Percentiles rank a stretch among this genome's conserved stretches.
Evolutionary conservation across 1,139 yeast genomes (phyloP).

Genomic region (Williopsis jadinii): DNA sequence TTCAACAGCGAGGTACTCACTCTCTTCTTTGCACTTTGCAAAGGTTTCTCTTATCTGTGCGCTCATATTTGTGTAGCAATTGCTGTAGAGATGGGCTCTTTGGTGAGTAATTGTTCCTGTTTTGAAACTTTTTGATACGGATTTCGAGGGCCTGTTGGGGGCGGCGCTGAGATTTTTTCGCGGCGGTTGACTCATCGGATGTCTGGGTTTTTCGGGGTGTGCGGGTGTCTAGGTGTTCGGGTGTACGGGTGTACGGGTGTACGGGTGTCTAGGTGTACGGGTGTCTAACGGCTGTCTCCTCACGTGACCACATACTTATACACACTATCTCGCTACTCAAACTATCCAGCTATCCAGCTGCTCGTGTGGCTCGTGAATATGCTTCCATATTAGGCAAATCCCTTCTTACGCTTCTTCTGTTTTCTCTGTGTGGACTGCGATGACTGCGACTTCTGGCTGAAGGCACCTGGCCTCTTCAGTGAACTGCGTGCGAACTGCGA

Average conservation of each 20-base stretch:
- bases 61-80: slow-evolving; percentile 39
- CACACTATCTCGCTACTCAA: not conserved
- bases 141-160: no score
- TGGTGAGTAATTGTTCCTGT: no score
- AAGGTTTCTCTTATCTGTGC: slow-evolving; percentile 63
- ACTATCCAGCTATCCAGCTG: slow-evolving; percentile 58
- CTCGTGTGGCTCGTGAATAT: slow-evolving; percentile 62
- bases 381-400: slow-evolving; percentile 45
- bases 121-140: not conserved
- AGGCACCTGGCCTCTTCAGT: slow-evolving; percentile 2
- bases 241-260: not conserved
- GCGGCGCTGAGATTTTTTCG: no score
- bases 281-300: not conserved
- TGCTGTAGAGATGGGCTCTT: no score
- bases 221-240: not conserved
- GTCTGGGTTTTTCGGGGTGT: not conserved
- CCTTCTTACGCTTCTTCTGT: slow-evolving; percentile 10
- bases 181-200: not conserved
- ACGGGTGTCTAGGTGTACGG: not conserved
- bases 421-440: slow-evolving; percentile 5
- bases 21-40: slow-evolving; percentile 60
- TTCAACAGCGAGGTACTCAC: slow-evolving; percentile 13
- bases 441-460: slow-evolving; percentile 4
- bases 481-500: not conserved
- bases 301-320: no score